Evolutionary conservation across 768 basidiomycete genomes (phyloP).

Genomic region (Tephrocybe sp.): DNA sequence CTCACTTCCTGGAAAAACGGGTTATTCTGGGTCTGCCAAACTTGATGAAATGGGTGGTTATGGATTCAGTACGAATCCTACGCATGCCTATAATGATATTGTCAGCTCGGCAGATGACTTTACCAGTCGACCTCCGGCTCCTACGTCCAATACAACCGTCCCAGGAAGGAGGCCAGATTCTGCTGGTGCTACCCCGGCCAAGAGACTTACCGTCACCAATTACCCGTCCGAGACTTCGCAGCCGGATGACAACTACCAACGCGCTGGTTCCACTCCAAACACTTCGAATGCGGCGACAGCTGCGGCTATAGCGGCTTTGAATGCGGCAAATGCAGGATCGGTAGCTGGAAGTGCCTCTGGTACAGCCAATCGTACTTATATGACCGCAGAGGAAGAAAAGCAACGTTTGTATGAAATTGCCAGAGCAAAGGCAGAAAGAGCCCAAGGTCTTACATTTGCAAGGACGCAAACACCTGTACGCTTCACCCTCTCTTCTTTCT

Average conservation of each 20-base stretch:
- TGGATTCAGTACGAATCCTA: conserved; percentile 15
- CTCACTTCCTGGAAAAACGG: conserved; percentile 1
- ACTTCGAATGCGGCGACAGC: background rate
- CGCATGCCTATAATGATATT: conserved; percentile 20
- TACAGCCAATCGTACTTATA: conserved; percentile 37
- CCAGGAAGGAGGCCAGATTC: conserved; percentile 22
- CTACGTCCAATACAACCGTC: conserved; percentile 2
- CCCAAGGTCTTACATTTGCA: conserved; percentile 40
- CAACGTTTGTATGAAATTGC: conserved; percentile 60
- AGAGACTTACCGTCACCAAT: conserved; percentile 41
- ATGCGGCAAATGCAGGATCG: too few relatives aligned
- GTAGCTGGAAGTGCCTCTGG: too few relatives aligned
- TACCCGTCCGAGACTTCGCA: conserved; percentile 28
- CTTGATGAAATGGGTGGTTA: conserved; percentile 23
- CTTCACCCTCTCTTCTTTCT: background rate
- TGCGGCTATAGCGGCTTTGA: conserved; percentile 8
- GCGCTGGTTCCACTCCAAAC: background rate
- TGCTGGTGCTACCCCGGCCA: conserved; percentile 16
- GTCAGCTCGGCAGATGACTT: conserved; percentile 16
- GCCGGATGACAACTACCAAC: conserved; percentile 8
- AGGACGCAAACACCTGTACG: conserved; percentile 30
- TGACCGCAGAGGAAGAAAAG: conserved; percentile 63
- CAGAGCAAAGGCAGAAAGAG: conserved; percentile 52
- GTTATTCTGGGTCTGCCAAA: conserved; percentile 2
- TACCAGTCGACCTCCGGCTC: conserved; percentile 11